phyloP scores from a whole-genome alignment of 2,329 filamentous ascomycete species.

The Monascus ruber region DNA sequence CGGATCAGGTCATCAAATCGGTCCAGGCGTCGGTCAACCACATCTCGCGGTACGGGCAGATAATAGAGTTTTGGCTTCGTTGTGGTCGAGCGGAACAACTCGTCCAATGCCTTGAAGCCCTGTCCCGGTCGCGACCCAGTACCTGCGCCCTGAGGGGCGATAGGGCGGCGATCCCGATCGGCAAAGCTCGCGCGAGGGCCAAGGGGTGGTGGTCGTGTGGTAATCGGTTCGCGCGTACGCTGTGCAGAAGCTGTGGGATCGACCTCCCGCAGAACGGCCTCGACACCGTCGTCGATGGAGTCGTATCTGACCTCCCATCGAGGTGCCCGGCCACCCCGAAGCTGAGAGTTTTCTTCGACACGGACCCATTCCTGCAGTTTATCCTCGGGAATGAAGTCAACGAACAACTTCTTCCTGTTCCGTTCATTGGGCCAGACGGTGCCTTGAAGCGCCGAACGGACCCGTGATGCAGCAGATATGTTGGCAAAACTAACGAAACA shows the following conservation, averaged over 20 bases:
- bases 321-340: slow-evolving; percentile 33
- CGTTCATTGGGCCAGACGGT: slow-evolving; percentile 79
- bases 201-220: slow-evolving; percentile 18
- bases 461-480: slow-evolving; percentile 60
- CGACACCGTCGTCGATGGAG: slow-evolving; percentile 44
- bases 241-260: slow-evolving; percentile 13
- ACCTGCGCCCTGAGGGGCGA: slow-evolving; percentile 8
- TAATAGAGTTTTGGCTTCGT: slow-evolving; percentile 56
- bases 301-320: slow-evolving; percentile 67
- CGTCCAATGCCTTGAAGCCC: slow-evolving; percentile 47
- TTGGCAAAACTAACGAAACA: slow-evolving; percentile 66
- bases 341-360: slow-evolving; percentile 46
- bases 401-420: slow-evolving; percentile 71
- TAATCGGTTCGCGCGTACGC: slow-evolving; percentile 6
- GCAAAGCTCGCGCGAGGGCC: slow-evolving; percentile 14
- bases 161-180: slow-evolving; percentile 14
- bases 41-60: slow-evolving; percentile 51
- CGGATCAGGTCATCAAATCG: slow-evolving; percentile 38
- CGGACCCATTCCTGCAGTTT: slow-evolving; percentile 64
- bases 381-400: slow-evolving; percentile 77
- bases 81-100: slow-evolving; percentile 48
- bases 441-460: slow-evolving; percentile 64
- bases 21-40: slow-evolving; percentile 55
- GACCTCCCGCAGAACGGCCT: slow-evolving; percentile 46
- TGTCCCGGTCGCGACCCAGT: slow-evolving; percentile 19